These are phyloP conservation scores for Candida morakotiae DNA, from an alignment of 805 yeast genomes.

Conservation along the genomic window DNA sequence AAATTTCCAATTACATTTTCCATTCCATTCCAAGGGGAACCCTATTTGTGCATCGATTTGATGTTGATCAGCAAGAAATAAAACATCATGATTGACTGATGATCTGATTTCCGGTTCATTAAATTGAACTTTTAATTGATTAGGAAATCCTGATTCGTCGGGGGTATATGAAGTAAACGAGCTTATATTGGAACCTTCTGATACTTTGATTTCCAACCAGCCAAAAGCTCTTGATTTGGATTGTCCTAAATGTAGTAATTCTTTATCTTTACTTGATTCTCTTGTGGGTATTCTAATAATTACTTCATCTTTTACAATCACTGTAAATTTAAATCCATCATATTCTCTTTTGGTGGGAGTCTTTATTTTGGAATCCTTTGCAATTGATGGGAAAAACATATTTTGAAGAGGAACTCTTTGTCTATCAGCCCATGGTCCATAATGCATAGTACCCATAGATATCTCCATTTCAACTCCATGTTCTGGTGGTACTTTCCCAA, in stretches of 20 bases:
- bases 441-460: slow-evolving; percentile 62
- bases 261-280: slow-evolving; percentile 73
- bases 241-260: slow-evolving; percentile 13
- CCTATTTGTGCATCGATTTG: slow-evolving; percentile 52
- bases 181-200: slow-evolving; percentile 47
- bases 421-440: slow-evolving; percentile 96
- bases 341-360: slow-evolving; percentile 42
- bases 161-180: slow-evolving; percentile 51
- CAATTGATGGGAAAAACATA: slow-evolving; percentile 63
- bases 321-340: slow-evolving; percentile 50
- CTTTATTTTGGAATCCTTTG: slow-evolving; percentile 48
- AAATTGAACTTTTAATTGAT: slow-evolving; percentile 43
- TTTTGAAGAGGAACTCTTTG: slow-evolving; percentile 65
- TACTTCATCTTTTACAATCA: slow-evolving; percentile 61
- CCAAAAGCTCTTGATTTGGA: slow-evolving; percentile 66
- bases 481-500: slow-evolving; percentile 18
- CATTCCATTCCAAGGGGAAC: slow-evolving; percentile 83
- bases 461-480: slow-evolving; percentile 58
- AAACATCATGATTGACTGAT: slow-evolving; percentile 83
- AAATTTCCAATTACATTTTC: slow-evolving; percentile 65
- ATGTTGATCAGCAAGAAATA: slow-evolving; percentile 61
- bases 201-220: slow-evolving; percentile 77
- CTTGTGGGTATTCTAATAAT: slow-evolving; percentile 76
- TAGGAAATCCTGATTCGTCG: slow-evolving; percentile 46
- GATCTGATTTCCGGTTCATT: slow-evolving; percentile 62